Evolutionary conservation across 192 early-diverging fungal species (phyloP).

Genomic region (Linnemannia hyalina): DNA sequence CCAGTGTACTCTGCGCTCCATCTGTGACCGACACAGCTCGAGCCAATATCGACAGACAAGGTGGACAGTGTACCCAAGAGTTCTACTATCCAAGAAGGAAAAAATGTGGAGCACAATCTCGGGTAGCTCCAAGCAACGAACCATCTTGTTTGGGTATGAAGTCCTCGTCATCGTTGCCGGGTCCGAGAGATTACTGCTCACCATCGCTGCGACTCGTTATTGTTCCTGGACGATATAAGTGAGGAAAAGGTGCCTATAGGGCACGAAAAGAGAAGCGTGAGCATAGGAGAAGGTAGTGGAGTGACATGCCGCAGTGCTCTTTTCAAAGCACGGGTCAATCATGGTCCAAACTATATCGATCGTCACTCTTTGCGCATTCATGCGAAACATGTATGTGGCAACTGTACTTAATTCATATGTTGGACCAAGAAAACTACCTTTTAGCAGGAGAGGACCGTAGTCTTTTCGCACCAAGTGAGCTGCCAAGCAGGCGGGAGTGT

Average conservation of each 20-base stretch:
- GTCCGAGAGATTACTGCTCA: not conserved
- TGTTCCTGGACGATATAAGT: too few relatives aligned
- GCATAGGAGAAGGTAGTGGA: not conserved
- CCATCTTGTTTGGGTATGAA: not conserved
- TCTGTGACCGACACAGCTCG: not conserved
- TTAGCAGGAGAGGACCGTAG: too few relatives aligned
- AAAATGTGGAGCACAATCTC: slow-evolving; percentile 1
- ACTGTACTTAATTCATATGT: too few relatives aligned
- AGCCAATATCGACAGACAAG: not conserved
- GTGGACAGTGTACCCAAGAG: not conserved
- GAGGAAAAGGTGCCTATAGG: too few relatives aligned
- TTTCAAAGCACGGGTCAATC: not conserved
- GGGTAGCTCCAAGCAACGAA: not conserved
- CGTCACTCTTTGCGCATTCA: not conserved
- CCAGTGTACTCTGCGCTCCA: not conserved
- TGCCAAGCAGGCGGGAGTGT: too few relatives aligned
- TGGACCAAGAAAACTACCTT: too few relatives aligned
- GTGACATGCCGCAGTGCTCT: not conserved
- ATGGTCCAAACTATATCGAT: not conserved
- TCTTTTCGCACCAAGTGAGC: too few relatives aligned
- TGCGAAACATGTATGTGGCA: not conserved
- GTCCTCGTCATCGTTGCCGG: not conserved
- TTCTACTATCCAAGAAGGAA: not conserved
- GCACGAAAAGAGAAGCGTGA: not conserved
- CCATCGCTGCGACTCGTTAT: not conserved